Percentiles rank a stretch among this genome's conserved stretches.
These are phyloP conservation scores for Persicaria maculosa DNA, from an alignment of 148 eudicot genomes.

Conservation along the genomic window DNA sequence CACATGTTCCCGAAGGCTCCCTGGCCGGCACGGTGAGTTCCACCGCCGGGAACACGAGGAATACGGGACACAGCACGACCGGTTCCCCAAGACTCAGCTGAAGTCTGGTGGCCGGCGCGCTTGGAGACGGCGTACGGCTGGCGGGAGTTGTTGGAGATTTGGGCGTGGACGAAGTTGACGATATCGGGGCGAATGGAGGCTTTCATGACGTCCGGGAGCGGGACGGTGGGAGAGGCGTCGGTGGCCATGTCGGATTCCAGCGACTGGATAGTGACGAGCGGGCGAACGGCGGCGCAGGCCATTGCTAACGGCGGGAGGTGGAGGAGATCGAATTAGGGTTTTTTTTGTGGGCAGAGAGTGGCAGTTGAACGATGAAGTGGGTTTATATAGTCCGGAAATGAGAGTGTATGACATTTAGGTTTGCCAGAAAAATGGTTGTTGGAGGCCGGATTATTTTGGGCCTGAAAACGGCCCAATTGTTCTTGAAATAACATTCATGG, in stretches of 20 bases:
- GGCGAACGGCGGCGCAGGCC: conserved; percentile 34
- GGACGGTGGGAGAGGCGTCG: conserved; percentile 20
- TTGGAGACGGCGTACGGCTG: conserved; percentile 40
- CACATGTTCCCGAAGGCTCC: conserved; percentile 90
- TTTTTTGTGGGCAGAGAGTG: background rate
- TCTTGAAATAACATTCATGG: background rate
- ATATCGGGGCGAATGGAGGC: conserved; percentile 35
- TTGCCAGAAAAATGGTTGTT: background rate
- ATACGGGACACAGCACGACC: conserved; percentile 41
- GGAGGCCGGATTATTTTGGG: background rate
- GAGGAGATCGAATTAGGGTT: background rate
- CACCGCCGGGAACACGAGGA: conserved; percentile 85
- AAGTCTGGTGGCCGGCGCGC: conserved; percentile 35
- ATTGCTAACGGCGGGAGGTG: conserved; percentile 7
- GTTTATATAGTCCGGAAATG: conserved; percentile 3
- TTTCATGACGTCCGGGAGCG: conserved; percentile 32
- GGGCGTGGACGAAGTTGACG: conserved; percentile 32
- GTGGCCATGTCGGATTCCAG: conserved; percentile 38
- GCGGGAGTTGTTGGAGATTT: conserved; percentile 32
- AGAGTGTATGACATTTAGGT: background rate
- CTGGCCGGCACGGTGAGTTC: conserved; percentile 89
- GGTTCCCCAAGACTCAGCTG: conserved; percentile 44
- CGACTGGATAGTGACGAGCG: conserved; percentile 27
- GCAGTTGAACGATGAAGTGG: background rate
- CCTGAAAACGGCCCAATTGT: background rate